Base-by-base conservation (phyloP, 345 rosid species). In the Excoecaria agallocha region DNA sequence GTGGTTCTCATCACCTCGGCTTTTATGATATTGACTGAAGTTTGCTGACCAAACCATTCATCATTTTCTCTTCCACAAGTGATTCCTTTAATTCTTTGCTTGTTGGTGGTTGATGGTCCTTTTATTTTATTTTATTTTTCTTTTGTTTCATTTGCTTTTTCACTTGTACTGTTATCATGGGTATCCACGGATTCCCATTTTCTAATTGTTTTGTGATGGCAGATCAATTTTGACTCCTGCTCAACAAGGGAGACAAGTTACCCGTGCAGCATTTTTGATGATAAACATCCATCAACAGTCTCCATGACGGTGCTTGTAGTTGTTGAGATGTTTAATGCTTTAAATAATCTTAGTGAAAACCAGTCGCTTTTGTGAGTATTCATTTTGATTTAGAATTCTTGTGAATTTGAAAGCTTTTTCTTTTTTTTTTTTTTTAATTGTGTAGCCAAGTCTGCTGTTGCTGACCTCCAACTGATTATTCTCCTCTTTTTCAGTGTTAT, bases 291-390 rank as follows among this genome's bases (percentile, higher is more conserved):
- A 74, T 95, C 99, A 49, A 91, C 99, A 37, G 91, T 95, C 68
- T 79, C 99, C 59, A 93, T 95, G 99, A 95, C 98, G 38, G 99
- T 95, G 72, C 99, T 95, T 84, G 98, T 95, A 78, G 98, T 95
- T 48, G 99, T 95, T 75, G 99, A 95, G 89, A 95, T 95, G 99
- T 95, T 95, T 83, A 95, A 95, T 71, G 97, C 99, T 81, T 83
- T 95, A 83, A 95, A 95, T 82, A 95, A 95, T 86, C 98, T 95
- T 78, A 95, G 99, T 66, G 99, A 95, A 85, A 95, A 93, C 77
- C 99, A 95, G 50, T 95, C 97, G 43, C 89, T 95, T 79, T 76
- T 95, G 99, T 95, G 83, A 93, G 99, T 86, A 43, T 13, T 46
- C 59, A 41, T 35, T 69, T 59, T 56, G 10, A 51, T 63, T 74